Base-by-base conservation (phyloP, 78 protist genomes). In the Dictyostelium firmibasis region DNA sequence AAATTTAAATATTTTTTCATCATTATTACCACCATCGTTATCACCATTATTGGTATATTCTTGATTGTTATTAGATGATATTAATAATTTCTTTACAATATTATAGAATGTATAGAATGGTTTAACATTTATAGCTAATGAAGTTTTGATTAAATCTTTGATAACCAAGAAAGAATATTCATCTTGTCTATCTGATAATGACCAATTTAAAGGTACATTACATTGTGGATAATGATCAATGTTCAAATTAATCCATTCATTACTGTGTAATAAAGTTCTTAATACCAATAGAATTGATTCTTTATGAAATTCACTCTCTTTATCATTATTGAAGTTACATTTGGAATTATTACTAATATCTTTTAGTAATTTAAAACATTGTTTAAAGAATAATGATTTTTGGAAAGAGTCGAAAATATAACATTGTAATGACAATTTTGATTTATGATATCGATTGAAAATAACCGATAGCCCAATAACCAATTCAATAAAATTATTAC, bases 231-330 rank as follows among this genome's bases (percentile, higher is more conserved):
- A 81, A 53, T 53, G 47, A 75, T 53, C 62, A 14, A 89, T 43
- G 69, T 76, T 76, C 8, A 89, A 81, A 33, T 89, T 81, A 18
- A 89, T 89, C 94, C 94, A 89, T 10, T 89, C 86, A 27, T 72
- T 79, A 47, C 47, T 69, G 43, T 89, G 20, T 31, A 81, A 44
- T 11, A 89, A 43, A 9, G 72, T n/a, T 25, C 50, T n/a, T 33
- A 89, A 33, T 0, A 89, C 81, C 4, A 38, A 23, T 1, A 85
- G 36, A 20, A 85, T 27, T n/a, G 57, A n/a, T 43, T 36, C 69
- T 57, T 81, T 53, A 64, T 64, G 9, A 4, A 29, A 7, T 38
- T 64, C 74, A 25, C 7, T 10, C 25, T 64, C 74, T 7, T 64
- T 64, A 10, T 8, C 31, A 35, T 25, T n/a, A 35, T 0, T n/a